A percentile compares a stretch with the other conserved stretches of the same genome.
phyloP scores from a whole-genome alignment of 306 rosid genomes.

The Glycine latifolia region DNA sequence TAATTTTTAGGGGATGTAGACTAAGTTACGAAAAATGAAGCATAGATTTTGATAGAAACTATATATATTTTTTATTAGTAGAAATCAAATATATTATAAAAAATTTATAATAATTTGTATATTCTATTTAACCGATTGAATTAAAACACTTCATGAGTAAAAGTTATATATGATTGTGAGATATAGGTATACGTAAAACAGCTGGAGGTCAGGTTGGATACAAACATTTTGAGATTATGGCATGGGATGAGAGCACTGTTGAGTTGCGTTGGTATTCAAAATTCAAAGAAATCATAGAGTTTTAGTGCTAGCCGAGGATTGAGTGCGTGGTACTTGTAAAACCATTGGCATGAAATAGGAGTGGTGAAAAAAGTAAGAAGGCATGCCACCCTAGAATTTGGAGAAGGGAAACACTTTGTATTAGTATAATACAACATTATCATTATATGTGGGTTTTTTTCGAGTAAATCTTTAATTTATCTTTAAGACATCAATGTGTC shows the following conservation, averaged over 20 bases:
- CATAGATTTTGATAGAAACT: not conserved
- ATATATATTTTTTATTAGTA: too few species aligned
- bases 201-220: slow-evolving; percentile 21
- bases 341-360: slow-evolving; percentile 31
- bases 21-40: slow-evolving; percentile 41
- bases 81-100: too few species aligned
- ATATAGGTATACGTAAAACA: not conserved
- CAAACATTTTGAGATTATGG: slow-evolving; percentile 23
- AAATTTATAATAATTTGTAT: too few species aligned
- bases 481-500: not conserved
- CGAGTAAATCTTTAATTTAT: not conserved
- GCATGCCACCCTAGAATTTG: slow-evolving; percentile 65
- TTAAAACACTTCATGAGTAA: too few species aligned
- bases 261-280: slow-evolving; percentile 24
- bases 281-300: slow-evolving; percentile 9
- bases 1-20: slow-evolving; percentile 42
- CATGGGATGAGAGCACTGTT: not conserved
- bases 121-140: too few species aligned
- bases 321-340: slow-evolving; percentile 38
- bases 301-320: not conserved
- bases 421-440: slow-evolving; percentile 47
- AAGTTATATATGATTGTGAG: too few species aligned
- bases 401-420: slow-evolving; percentile 53
- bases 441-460: slow-evolving; percentile 28
- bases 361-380: slow-evolving; percentile 45